Percentiles rank a stretch among this genome's conserved stretches.
Conservation (phyloP, 352 stramenopile species). For the Pythium phragmitis region DNA sequence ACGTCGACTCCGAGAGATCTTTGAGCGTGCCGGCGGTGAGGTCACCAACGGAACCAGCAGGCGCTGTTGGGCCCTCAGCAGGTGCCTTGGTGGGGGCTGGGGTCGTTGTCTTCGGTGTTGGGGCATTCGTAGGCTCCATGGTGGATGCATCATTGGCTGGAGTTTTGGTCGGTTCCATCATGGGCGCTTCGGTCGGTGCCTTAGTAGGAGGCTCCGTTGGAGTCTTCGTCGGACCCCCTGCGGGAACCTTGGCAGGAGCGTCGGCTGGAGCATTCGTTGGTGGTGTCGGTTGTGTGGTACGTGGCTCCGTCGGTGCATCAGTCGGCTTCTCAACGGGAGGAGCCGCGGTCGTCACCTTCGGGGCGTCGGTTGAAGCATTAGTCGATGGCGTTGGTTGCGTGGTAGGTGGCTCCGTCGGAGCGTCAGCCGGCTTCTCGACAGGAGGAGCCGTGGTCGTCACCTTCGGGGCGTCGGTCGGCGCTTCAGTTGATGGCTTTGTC, state of each 20-base stretch:
- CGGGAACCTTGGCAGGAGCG: background rate
- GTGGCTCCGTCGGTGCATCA: background rate
- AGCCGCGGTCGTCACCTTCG: background rate
- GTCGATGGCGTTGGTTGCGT: background rate
- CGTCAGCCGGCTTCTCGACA: background rate
- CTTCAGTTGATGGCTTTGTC: background rate
- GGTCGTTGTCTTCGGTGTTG: background rate
- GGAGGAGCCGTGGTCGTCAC: background rate
- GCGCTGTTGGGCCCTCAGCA: slow-evolving; percentile 4
- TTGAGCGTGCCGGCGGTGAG: slow-evolving; percentile 6
- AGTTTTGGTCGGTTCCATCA: background rate
- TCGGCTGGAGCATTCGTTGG: background rate
- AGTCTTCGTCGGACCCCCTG: background rate
- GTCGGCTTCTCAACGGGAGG: background rate
- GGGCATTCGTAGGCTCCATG: slow-evolving; percentile 8
- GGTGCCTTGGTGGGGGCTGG: background rate
- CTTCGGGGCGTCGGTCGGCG: background rate
- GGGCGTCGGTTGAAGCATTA: background rate
- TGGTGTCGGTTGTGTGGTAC: background rate
- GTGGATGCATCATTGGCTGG: background rate
- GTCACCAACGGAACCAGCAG: background rate
- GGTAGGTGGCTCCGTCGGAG: background rate
- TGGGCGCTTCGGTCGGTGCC: slow-evolving; percentile 5
- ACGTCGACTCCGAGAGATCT: slow-evolving; percentile 12
- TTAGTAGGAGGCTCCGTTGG: slow-evolving; percentile 3